Percentiles rank a stretch among this genome's conserved stretches.
Conservation (phyloP, 2,329 filamentous ascomycete species). For the Xylaria sp. region DNA sequence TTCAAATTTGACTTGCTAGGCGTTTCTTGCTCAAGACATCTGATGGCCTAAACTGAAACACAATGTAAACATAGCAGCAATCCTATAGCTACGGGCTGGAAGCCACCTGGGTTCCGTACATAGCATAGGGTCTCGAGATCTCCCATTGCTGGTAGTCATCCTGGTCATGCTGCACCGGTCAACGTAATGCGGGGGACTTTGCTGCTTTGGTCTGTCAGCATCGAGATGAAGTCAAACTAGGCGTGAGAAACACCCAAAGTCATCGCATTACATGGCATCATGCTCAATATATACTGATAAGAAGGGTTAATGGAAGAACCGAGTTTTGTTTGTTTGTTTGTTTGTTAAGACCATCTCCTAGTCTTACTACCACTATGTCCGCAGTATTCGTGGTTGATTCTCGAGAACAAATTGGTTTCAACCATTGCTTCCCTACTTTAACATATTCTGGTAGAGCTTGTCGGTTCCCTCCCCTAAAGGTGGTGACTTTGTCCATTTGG, state of each 20-base stretch:
- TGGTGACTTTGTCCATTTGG: not conserved
- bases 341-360: not conserved
- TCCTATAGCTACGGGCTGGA: no score
- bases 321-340: conserved; percentile 1
- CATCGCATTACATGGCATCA: not conserved
- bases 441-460: not conserved
- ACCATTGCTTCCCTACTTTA: not conserved
- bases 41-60: not conserved
- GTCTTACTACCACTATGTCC: not conserved
- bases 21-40: not conserved
- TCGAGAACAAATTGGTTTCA: not conserved
- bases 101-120: no score
- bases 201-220: not conserved
- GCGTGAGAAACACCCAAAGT: not conserved
- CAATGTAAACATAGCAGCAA: no score
- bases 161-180: no score
- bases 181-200: no score
- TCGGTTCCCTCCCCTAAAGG: not conserved
- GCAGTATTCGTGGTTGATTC: not conserved
- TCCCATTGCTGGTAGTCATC: not conserved
- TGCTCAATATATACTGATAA: not conserved
- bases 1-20: not conserved
- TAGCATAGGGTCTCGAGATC: no score
- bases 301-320: not conserved
- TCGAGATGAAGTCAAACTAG: not conserved